Conservation (phyloP, 2,329 filamentous ascomycete species). For the Seiridium unicorne region DNA sequence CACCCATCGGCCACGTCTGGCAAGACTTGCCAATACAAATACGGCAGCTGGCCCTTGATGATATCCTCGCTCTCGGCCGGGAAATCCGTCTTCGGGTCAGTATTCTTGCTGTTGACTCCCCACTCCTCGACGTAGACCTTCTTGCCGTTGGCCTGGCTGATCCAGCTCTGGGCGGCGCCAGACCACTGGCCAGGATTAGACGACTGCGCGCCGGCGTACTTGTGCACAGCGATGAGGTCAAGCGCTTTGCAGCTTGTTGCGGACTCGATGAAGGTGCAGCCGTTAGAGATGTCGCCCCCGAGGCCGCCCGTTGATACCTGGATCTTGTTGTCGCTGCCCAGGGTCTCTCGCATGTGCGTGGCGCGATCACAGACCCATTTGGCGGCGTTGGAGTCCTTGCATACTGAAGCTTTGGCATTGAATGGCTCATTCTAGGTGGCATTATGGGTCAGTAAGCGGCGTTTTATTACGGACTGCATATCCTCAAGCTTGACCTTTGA, state of each 20-base stretch:
- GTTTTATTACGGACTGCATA: no score
- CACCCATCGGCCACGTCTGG: no score
- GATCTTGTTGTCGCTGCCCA: constrained; percentile 25
- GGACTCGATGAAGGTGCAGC: constrained; percentile 23
- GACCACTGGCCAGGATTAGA: constrained; percentile 24
- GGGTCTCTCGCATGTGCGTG: constrained; percentile 19
- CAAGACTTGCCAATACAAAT: constrained; percentile 30
- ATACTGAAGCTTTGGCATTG: constrained; percentile 19
- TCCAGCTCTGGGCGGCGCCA: constrained; percentile 18
- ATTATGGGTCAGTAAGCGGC: not conserved
- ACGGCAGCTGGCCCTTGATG: constrained; percentile 26
- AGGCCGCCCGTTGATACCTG: constrained; percentile 28
- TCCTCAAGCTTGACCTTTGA: no score
- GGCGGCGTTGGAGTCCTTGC: constrained; percentile 17
- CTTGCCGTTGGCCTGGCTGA: constrained; percentile 22
- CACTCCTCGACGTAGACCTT: constrained; percentile 30
- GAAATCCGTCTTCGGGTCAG: constrained; percentile 27
- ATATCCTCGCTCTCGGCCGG: constrained; percentile 24
- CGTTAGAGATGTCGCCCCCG: constrained; percentile 28
- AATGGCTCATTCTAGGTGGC: constrained; percentile 28
- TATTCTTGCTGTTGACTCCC: constrained; percentile 44
- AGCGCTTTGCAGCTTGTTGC: constrained; percentile 25
- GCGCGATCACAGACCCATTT: constrained; percentile 31
- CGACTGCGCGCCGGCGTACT: constrained; percentile 15
- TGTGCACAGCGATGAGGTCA: constrained; percentile 26